Evolutionary conservation across 345 rosid species (phyloP).

Genomic region (Eucalyptus erythrocorys): DNA sequence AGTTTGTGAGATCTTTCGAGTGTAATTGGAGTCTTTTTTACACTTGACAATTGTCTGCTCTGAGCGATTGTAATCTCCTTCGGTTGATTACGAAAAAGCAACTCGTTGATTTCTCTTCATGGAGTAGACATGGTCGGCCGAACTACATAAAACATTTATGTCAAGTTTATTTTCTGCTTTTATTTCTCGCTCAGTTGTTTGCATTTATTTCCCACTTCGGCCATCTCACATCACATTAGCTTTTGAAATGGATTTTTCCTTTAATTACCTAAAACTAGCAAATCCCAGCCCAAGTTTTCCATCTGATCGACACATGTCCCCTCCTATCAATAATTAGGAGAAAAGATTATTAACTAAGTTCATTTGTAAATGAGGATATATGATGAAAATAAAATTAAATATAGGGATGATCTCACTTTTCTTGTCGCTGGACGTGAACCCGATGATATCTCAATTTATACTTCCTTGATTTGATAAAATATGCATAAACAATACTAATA

Average conservation of each 20-base stretch:
- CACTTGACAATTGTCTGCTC: rapidly evolving
- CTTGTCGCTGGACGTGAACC: no score
- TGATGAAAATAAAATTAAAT: no score
- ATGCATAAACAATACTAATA: no score
- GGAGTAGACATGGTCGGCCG: rapidly evolving
- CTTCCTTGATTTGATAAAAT: no score
- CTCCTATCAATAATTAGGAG: no score
- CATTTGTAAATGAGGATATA: no score
- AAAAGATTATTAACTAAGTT: no score
- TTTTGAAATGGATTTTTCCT: neutral
- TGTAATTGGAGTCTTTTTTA: neutral
- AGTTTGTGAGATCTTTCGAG: neutral
- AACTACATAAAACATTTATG: neutral
- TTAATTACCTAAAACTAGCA: neutral
- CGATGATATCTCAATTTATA: no score
- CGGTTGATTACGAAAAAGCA: neutral
- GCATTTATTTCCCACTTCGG: neutral
- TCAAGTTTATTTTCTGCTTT: no score
- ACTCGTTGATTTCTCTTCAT: neutral
- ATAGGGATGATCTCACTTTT: no score
- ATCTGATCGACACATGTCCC: neutral
- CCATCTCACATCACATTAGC: neutral
- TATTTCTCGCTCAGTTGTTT: no score
- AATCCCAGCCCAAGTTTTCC: neutral
- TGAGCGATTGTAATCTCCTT: rapidly evolving